Conservation (phyloP, 257 asterid genomes). For the Capsicum rhomboideum region DNA sequence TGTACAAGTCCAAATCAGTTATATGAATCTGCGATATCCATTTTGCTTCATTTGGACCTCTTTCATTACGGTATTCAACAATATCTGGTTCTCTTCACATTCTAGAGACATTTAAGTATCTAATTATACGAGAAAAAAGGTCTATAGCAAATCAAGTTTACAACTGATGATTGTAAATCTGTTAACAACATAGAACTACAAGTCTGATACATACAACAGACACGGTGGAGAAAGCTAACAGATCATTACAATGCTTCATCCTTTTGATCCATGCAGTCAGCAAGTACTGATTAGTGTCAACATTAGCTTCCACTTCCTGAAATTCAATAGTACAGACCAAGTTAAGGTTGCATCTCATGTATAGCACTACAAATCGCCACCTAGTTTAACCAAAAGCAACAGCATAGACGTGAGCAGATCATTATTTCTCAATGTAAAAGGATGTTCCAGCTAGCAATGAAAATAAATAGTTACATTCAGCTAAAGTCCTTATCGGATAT, state of each 20-base stretch:
- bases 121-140: no score
- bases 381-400: not conserved
- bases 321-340: not conserved
- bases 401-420: not conserved
- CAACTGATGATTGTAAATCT: not conserved
- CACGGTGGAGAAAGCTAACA: not conserved
- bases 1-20: no score
- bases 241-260: not conserved
- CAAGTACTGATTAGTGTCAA: not conserved
- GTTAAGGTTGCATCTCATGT: not conserved
- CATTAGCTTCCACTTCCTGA: not conserved
- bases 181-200: not conserved
- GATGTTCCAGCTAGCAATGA: no score
- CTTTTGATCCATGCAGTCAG: not conserved
- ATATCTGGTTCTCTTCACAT: no score
- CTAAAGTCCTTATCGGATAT: no score
- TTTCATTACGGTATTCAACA: no score
- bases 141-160: no score
- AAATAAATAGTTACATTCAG: no score
- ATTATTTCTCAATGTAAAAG: no score
- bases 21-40: no score
- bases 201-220: not conserved
- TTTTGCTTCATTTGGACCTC: no score
- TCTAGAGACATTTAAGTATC: no score
- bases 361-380: not conserved